Evolutionary conservation across 768 basidiomycete genomes (phyloP).

Genomic region (Termitomyces sp.): DNA sequence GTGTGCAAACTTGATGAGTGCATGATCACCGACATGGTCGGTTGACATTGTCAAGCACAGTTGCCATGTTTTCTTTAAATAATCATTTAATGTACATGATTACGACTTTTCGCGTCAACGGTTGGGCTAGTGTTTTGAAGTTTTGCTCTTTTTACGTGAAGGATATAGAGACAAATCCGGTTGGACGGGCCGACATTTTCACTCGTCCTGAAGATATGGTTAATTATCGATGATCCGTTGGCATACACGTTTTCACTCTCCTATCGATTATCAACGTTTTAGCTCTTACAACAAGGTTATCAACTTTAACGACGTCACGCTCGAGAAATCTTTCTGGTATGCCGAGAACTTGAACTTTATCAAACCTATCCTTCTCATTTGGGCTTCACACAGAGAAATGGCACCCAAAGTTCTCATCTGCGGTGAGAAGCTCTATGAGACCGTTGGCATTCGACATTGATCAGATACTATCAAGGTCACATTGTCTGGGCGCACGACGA

Average conservation of each 20-base stretch:
- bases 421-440: conserved; percentile 15
- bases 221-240: not conserved
- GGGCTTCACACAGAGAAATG: conserved; percentile 14
- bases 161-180: not conserved
- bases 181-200: not conserved
- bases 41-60: not conserved
- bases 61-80: too few relatives aligned
- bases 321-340: not conserved
- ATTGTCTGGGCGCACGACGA: conserved; percentile 85
- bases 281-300: too few relatives aligned
- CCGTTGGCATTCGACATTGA: not conserved
- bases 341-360: not conserved
- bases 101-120: not conserved
- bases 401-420: conserved; percentile 27
- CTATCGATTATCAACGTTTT: not conserved
- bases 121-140: not conserved
- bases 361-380: not conserved
- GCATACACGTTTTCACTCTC: not conserved
- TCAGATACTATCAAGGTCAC: conserved; percentile 39
- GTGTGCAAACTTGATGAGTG: not conserved
- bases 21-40: not conserved
- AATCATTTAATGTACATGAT: not conserved
- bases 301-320: not conserved
- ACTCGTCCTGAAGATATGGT: too few relatives aligned
- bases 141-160: not conserved